Conservation (phyloP, 768 basidiomycete genomes). For the Suillus spraguei region DNA sequence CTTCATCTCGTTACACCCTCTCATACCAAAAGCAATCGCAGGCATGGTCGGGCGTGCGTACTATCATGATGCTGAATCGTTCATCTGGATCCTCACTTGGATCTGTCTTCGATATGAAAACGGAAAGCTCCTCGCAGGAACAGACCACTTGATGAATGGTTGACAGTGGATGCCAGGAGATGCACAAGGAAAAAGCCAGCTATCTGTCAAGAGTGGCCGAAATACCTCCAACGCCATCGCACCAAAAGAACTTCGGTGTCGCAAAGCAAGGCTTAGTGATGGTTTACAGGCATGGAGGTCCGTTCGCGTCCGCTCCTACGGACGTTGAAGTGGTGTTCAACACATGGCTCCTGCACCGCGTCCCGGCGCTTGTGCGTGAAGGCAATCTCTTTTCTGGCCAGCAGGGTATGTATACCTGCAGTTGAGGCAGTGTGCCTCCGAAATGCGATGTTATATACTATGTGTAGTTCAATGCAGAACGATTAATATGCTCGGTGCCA, state of each 20-base stretch:
- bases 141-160: not conserved
- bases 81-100: not conserved
- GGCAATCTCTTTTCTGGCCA: not conserved
- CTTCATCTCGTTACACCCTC: too few species aligned
- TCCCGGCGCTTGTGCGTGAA: not conserved
- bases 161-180: not conserved
- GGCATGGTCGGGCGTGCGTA: not conserved
- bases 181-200: not conserved
- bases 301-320: not conserved
- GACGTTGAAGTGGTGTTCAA: not conserved
- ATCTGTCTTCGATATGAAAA: not conserved
- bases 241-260: not conserved
- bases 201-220: not conserved
- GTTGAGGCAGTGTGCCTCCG: not conserved
- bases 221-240: not conserved
- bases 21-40: too few species aligned
- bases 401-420: not conserved
- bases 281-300: not conserved
- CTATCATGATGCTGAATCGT: not conserved
- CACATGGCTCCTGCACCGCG: not conserved
- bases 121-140: not conserved
- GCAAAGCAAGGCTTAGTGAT: not conserved
- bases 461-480: not conserved
- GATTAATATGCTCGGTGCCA: not conserved
- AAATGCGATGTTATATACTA: not conserved